Evolutionary conservation across 1,284 basidiomycete species (phyloP), one percentile per base, ranked within the genome.

Genomic region (Vanrija sp.): DNA sequence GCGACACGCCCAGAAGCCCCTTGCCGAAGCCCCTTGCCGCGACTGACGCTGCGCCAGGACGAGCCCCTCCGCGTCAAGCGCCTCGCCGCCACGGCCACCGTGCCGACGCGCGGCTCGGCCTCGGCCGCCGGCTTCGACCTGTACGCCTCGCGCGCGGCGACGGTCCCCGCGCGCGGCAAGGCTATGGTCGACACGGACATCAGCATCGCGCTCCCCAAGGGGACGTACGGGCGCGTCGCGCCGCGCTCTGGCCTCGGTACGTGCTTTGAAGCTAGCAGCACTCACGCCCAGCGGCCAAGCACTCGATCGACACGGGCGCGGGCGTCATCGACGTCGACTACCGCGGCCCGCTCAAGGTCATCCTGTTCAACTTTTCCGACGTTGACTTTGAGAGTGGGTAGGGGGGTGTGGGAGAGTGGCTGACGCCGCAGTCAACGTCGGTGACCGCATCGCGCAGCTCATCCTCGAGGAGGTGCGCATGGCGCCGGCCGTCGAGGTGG

Each of bases 321-420:
- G 96, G 96, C 39, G 96, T 99, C 16, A 85, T 99, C 53, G 96
- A 99, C 63, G 88, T 89, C 15, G 96, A 99, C 75, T 98, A 99
- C 76, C 83, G 96, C 42, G 96, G 96, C 6, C 79, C 86, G 8
- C 83, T 99, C 49, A 94, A 88, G 71, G 90, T 98, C 19, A 80
- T 98, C 22, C 80, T 99, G 38, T 98, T 93, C 83, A 98, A 99
- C 75, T 82, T 87, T 54, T 87, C 87, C 0, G 89, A 95, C 67
- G 78, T 84, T 56, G 92, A 97, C 68, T 98, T 98, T 68, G 78
- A 86, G 73, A 85, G 93, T 89, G 53, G 55, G 82, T 78, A 18
- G 6, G 8, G 37, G 20, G 27, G 20, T 19, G 23, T 20, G 38
- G 51, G 20, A 22, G 22, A n/a, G 15, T 24, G 19, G 23, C 51